Evolutionary conservation across 208 protist species (phyloP), one percentile per base, ranked within the genome.

Genomic region (Trypanosoma grayi): DNA sequence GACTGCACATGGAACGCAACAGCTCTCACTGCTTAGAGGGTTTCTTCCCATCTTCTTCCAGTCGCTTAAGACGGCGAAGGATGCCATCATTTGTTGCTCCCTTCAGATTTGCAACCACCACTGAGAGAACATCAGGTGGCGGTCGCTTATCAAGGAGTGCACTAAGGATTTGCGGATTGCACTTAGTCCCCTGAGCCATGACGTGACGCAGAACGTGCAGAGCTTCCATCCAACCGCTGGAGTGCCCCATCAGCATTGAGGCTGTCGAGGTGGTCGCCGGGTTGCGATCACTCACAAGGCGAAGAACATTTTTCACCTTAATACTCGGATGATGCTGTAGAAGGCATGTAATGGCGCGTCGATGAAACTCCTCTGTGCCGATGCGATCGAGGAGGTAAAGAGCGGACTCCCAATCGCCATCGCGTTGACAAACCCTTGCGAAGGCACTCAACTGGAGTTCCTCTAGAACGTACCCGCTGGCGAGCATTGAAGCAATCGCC

Each of bases 111-210:
- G n/a, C 36, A 52, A 86, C 14, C 18, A 92, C 31, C 31, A 53
- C 51, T n/a, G 54, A 48, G 33, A 85, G 34, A 41, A 74, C 59
- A 40, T 61, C 6, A 46, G 60, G 34, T 9, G 70, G 67, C 22
- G 73, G 71, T 14, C 48, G 13, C 10, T 55, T 48, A 56, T 75
- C 66, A 69, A 92, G 70, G 24, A 92, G 52, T 18, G 75, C 68
- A 33, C 81, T 87, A 20, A 92, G 56, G 13, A 92, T 47, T 37
- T 86, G 81, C 4, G 85, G 79, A 33, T 71, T 85, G 74, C 79
- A 88, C 39, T 18, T 20, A 14, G 79, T 78, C 30, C 85, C 85
- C 44, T 45, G 62, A 24, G 65, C 59, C 24, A 92, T 66, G 44
- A 78, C 73, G 11, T 60, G 55, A n/a, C 73, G 70, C 20, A 87